These are phyloP conservation scores for Aspergillus terreus DNA, from an alignment of 2,329 filamentous ascomycete genomes.

Conservation along the genomic window DNA sequence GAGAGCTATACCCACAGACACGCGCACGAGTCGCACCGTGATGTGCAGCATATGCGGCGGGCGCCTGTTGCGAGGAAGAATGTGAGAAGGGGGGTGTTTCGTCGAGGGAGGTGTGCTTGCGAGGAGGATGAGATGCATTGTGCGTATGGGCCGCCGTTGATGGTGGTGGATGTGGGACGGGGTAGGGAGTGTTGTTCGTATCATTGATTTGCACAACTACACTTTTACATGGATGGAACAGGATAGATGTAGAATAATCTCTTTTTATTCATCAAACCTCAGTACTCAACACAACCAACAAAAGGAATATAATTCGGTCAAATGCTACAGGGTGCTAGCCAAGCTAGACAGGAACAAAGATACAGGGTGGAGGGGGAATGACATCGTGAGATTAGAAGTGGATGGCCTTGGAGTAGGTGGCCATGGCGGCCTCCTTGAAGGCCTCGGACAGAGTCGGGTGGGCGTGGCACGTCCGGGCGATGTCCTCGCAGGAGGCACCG, in stretches of 20 bases:
- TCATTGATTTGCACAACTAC: neutral
- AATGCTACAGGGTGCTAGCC: conserved; percentile 38
- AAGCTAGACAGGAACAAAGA: conserved; percentile 29
- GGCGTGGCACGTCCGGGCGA: conserved; percentile 90
- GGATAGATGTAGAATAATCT: neutral
- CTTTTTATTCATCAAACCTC: conserved; percentile 18
- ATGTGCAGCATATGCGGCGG: neutral
- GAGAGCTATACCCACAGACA: neutral
- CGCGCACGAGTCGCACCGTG: neutral
- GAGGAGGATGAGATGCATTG: neutral
- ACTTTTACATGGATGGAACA: too few relatives aligned
- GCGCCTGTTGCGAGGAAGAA: neutral
- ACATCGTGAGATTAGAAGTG: conserved; percentile 65
- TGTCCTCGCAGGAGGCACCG: conserved; percentile 90
- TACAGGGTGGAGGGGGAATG: conserved; percentile 13
- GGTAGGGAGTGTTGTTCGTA: neutral
- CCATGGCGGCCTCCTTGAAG: conserved; percentile 99
- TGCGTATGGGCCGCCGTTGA: neutral
- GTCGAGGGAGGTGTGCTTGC: neutral
- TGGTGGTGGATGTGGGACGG: neutral
- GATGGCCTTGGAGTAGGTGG: conserved; percentile 90
- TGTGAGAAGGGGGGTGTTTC: neutral
- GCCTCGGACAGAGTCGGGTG: conserved; percentile 95
- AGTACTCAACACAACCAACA: conserved; percentile 19
- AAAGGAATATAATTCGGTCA: conserved; percentile 30